phyloP scores from a whole-genome alignment of 768 basidiomycete species.

The Lentinula detonsa region DNA sequence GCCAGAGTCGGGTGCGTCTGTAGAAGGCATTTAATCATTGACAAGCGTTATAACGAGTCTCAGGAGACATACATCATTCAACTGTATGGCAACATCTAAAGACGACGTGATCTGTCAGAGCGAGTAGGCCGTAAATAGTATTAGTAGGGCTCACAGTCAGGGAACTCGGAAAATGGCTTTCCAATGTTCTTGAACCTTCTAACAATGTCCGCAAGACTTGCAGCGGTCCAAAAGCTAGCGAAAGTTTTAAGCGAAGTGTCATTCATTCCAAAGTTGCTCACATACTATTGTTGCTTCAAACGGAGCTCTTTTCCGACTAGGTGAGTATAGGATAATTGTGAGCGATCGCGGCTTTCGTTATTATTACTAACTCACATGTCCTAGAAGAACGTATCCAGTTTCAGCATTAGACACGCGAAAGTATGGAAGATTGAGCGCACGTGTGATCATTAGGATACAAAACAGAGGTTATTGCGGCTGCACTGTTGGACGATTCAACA shows the following conservation, averaged over 20 bases:
- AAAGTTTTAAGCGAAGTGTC: not conserved
- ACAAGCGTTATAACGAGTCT: not conserved
- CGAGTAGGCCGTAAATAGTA: not conserved
- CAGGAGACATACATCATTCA: conserved; percentile 68
- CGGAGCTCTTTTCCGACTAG: conserved; percentile 82
- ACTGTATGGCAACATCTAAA: conserved; percentile 82
- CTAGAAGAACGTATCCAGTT: conserved; percentile 13
- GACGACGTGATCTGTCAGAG: conserved; percentile 1
- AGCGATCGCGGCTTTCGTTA: not conserved
- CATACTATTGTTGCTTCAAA: conserved; percentile 87
- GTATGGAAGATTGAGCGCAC: conserved; percentile 22
- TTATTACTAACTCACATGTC: conserved; percentile 31
- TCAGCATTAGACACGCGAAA: not conserved
- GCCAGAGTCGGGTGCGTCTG: conserved; percentile 95
- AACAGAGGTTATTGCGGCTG: conserved; percentile 90
- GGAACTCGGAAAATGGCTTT: conserved; percentile 73
- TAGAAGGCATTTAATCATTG: not conserved
- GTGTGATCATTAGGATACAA: conserved; percentile 96
- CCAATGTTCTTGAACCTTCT: conserved; percentile 89
- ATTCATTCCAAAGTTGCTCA: conserved; percentile 9
- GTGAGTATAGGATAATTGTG: not conserved
- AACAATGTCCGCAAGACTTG: conserved; percentile 83
- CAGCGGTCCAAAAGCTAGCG: conserved; percentile 78
- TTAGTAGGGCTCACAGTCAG: conserved; percentile 57
- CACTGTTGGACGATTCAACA: conserved; percentile 83